Base-by-base conservation (phyloP, 176 grass and related monocot genomes). In the Eragrostis curvula region DNA sequence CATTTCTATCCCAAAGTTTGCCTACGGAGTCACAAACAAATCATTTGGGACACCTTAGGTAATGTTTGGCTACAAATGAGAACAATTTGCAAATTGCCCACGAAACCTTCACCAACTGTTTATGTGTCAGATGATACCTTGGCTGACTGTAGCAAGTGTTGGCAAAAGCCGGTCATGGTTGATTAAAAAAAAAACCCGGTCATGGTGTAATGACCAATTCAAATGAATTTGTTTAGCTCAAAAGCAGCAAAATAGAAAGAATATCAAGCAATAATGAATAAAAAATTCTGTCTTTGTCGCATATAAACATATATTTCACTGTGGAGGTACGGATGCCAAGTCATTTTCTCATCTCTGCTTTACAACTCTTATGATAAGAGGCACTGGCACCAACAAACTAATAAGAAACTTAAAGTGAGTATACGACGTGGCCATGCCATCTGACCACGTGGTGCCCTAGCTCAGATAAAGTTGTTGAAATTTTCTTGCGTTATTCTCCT, bases 341-440 rank as follows among this genome's bases (percentile, higher is more conserved):
- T 64, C 57, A 32, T 20, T 82, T 10, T 82, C 18, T n/a, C 69
- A 11, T 24, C 16, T 59, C 27, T 0, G 39, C 68, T 82, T 81
- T 73, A 39, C 68, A 72, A 20, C 25, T 71, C 27, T 5, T 61
- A 50, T 50, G 17, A 79, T 49, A 44, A n/a, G 75, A 78, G 17
- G 59, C 75, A 65, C 43, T 32, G 20, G 17, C 24, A 64, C 75
- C 57, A 63, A 57, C 46, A 62, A 46, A 75, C 32, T 21, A 39
- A 29, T 3, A 7, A n/a, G 12, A 51, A 71, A 24, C 12, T 2
- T 36, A 36, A 36, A 68, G 32, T 45, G 10, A 70, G 2, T 48
- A 30, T 40, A 29, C 56, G 81, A 72, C 74, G 83, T 63, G 66
- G 55, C 66, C 74, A 71, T 63, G 29, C 79, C 66, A 71, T 70